Percentiles rank a stretch among this genome's conserved stretches.
These are phyloP conservation scores for Macrocystidia cucumis DNA, from an alignment of 1,284 basidiomycete species.

Conservation along the genomic window DNA sequence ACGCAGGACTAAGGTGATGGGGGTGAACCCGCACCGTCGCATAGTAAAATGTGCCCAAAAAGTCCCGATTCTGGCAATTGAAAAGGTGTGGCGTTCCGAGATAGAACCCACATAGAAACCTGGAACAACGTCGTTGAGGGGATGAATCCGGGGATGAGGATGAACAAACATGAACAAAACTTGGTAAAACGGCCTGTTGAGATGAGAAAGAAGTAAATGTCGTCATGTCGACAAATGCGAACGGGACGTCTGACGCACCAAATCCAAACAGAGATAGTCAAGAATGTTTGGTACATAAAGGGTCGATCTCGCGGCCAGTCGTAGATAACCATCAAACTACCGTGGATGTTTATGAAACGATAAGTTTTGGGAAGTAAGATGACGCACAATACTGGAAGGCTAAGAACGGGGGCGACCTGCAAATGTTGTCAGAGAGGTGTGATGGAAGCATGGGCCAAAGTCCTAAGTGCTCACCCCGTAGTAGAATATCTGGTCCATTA, in stretches of 20 bases:
- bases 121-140: slow-evolving; percentile 18
- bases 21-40: slow-evolving; percentile 21
- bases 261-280: slow-evolving; percentile 48
- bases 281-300: slow-evolving; percentile 50
- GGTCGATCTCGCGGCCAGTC: slow-evolving; percentile 62
- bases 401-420: slow-evolving; percentile 26
- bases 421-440: background rate
- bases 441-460: background rate
- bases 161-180: slow-evolving; percentile 37
- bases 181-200: slow-evolving; percentile 5
- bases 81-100: slow-evolving; percentile 18
- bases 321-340: slow-evolving; percentile 50
- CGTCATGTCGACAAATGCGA: background rate
- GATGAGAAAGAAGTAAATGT: slow-evolving; percentile 2
- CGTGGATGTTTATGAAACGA: background rate
- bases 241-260: slow-evolving; percentile 31
- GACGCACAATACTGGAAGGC: slow-evolving; percentile 33
- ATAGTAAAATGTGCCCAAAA: slow-evolving; percentile 59
- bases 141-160: background rate
- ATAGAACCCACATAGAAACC: slow-evolving; percentile 53
- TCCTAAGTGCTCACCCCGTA: slow-evolving; percentile 46
- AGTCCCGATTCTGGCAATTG: slow-evolving; percentile 44
- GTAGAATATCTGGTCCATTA: slow-evolving; percentile 53
- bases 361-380: slow-evolving; percentile 14
- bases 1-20: slow-evolving; percentile 4